Percentiles rank a stretch among this genome's conserved stretches.
Evolutionary conservation across 1,139 yeast genomes (phyloP).

Genomic region (Blastobotrys elegans): DNA sequence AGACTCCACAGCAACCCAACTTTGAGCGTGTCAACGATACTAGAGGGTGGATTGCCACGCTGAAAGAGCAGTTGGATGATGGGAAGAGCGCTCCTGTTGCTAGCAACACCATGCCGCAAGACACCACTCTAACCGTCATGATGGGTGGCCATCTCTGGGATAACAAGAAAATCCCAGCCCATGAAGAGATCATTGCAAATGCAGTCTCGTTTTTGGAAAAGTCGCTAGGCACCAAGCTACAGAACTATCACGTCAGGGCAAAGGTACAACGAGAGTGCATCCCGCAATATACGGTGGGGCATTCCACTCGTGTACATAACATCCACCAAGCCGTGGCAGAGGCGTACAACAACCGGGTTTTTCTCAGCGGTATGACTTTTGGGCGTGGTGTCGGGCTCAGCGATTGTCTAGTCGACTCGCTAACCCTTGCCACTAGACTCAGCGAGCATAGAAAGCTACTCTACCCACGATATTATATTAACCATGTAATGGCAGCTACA

Average conservation of each 20-base stretch:
- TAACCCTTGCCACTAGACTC: conserved; percentile 48
- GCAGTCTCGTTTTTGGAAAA: conserved; percentile 46
- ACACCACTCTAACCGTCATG: conserved; percentile 78
- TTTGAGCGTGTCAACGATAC: conserved; percentile 3
- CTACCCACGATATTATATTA: conserved; percentile 29
- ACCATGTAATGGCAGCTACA: conserved; percentile 25
- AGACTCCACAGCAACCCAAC: background rate
- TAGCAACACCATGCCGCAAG: conserved; percentile 2
- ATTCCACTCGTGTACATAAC: conserved; percentile 43
- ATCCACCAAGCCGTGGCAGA: conserved; percentile 36
- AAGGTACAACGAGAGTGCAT: conserved; percentile 50
- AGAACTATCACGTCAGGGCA: conserved; percentile 34
- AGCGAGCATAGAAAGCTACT: conserved; percentile 30
- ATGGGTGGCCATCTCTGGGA: conserved; percentile 73
- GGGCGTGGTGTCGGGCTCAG: conserved; percentile 87
- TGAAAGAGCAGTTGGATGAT: conserved; percentile 4
- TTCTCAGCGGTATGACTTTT: conserved; percentile 77
- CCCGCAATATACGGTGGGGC: conserved; percentile 81
- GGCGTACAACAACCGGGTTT: conserved; percentile 43
- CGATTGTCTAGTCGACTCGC: conserved; percentile 67
- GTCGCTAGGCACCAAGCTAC: conserved; percentile 47
- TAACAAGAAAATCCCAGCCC: conserved; percentile 25
- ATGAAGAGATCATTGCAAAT: conserved; percentile 38
- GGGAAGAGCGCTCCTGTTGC: background rate
- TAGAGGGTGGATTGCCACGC: conserved; percentile 1